Conservation (phyloP, 1,139 yeast genomes). For the Diutina catenulata region DNA sequence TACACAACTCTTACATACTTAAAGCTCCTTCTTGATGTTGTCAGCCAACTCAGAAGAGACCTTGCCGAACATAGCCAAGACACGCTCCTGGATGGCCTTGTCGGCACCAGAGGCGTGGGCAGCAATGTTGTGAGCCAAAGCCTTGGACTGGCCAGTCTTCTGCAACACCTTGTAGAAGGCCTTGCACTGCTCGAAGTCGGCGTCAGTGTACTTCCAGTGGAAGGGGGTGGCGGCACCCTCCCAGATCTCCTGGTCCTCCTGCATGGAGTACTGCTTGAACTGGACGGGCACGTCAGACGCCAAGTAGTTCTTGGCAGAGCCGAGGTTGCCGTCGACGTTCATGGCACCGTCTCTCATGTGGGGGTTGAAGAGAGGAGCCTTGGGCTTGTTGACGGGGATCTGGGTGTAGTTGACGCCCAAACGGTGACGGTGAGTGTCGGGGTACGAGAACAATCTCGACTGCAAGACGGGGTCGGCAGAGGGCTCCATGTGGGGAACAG, state of each 20-base stretch:
- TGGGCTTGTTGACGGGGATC: constrained; percentile 63
- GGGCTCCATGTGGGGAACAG: constrained; percentile 76
- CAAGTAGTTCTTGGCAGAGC: constrained; percentile 70
- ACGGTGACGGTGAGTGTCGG: constrained; percentile 72
- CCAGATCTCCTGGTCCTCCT: constrained; percentile 76
- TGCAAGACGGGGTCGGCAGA: constrained; percentile 84
- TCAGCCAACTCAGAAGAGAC: constrained; percentile 47
- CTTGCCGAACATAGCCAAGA: constrained; percentile 63
- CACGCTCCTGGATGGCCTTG: constrained; percentile 69
- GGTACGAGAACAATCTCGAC: constrained; percentile 73
- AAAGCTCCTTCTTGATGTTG: constrained; percentile 49
- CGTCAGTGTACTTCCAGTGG: constrained; percentile 74
- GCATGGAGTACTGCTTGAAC: constrained; percentile 27
- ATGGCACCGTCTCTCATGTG: constrained; percentile 81
- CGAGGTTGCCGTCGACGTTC: constrained; percentile 78
- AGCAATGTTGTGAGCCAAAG: constrained; percentile 76
- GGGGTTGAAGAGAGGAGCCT: constrained; percentile 42
- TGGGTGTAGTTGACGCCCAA: constrained; percentile 61
- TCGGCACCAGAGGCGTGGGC: constrained; percentile 62
- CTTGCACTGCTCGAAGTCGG: constrained; percentile 60
- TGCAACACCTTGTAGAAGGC: constrained; percentile 66
- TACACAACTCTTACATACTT: constrained; percentile 14
- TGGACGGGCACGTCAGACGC: constrained; percentile 47
- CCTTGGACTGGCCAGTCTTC: constrained; percentile 68
- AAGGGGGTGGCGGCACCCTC: constrained; percentile 77